Conservation (phyloP, 176 grass and related monocot genomes). For the Aegilops longissima region DNA sequence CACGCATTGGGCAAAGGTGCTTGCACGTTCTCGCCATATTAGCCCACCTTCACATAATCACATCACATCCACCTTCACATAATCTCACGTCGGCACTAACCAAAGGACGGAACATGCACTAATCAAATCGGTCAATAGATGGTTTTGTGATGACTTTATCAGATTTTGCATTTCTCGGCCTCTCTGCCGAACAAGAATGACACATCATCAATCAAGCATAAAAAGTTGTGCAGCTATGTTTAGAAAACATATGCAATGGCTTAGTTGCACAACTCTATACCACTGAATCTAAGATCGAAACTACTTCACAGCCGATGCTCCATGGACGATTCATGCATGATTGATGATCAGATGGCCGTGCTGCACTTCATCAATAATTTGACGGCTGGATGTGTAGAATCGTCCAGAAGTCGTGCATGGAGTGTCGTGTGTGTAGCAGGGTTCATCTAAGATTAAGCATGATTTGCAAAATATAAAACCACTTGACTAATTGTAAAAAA, state of each 20-base stretch:
- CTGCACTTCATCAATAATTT: too few relatives aligned
- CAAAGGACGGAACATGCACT: background rate
- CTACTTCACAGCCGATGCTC: too few relatives aligned
- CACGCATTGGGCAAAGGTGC: background rate
- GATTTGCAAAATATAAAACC: background rate
- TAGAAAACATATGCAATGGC: too few relatives aligned
- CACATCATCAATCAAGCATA: background rate
- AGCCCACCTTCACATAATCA: background rate
- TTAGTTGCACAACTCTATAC: background rate
- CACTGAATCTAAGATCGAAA: background rate
- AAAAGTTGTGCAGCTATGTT: background rate
- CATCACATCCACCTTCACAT: background rate
- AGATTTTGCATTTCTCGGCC: background rate
- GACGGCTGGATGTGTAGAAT: too few relatives aligned
- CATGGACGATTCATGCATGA: too few relatives aligned
- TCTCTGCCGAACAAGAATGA: background rate
- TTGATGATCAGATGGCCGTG: too few relatives aligned
- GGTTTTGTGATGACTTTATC: background rate
- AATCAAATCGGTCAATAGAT: background rate
- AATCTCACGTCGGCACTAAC: background rate
- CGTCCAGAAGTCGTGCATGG: too few relatives aligned
- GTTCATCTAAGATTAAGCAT: background rate
- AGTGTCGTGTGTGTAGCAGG: too few relatives aligned
- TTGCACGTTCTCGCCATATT: constrained; percentile 1
- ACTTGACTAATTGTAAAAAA: too few relatives aligned